These are phyloP conservation scores for Platanus orientalis DNA, from an alignment of 164 flowering plant genomes.

Conservation along the genomic window DNA sequence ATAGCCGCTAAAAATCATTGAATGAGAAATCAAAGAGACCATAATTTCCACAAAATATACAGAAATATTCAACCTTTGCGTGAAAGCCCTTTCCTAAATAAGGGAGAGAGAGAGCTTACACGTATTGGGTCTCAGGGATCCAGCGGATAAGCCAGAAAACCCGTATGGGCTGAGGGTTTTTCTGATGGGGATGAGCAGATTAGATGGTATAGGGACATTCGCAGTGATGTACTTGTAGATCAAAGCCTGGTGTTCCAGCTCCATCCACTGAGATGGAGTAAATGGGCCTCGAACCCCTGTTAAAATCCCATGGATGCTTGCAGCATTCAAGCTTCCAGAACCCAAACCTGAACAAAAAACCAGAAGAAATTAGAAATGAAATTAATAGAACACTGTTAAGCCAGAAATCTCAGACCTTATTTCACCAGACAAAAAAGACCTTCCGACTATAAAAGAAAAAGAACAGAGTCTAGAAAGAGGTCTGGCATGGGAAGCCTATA, in stretches of 20 bases:
- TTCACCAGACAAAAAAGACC: too few relatives aligned
- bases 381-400: background rate
- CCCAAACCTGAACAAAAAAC: slow-evolving; percentile 36
- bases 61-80: background rate
- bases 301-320: slow-evolving; percentile 44
- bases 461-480: background rate
- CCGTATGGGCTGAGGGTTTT: slow-evolving; percentile 59
- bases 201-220: slow-evolving; percentile 68
- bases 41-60: background rate
- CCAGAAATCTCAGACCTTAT: background rate
- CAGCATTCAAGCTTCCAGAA: slow-evolving; percentile 42
- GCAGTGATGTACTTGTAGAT: slow-evolving; percentile 82
- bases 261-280: slow-evolving; percentile 88
- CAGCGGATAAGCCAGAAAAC: slow-evolving; percentile 39
- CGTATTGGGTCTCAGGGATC: slow-evolving; percentile 50
- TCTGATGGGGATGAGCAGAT: slow-evolving; percentile 64
- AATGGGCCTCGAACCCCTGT: slow-evolving; percentile 66
- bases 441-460: too few relatives aligned
- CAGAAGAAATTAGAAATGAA: slow-evolving; percentile 3
- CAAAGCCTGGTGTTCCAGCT: slow-evolving; percentile 86
- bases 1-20: too few relatives aligned
- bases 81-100: background rate
- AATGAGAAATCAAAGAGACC: background rate
- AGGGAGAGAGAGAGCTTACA: slow-evolving; percentile 35
- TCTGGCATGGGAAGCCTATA: background rate